Percentiles rank a stretch among this genome's conserved stretches.
These are phyloP conservation scores for Blastomyces percursus DNA, from an alignment of 2,329 filamentous ascomycete species.

Conservation along the genomic window DNA sequence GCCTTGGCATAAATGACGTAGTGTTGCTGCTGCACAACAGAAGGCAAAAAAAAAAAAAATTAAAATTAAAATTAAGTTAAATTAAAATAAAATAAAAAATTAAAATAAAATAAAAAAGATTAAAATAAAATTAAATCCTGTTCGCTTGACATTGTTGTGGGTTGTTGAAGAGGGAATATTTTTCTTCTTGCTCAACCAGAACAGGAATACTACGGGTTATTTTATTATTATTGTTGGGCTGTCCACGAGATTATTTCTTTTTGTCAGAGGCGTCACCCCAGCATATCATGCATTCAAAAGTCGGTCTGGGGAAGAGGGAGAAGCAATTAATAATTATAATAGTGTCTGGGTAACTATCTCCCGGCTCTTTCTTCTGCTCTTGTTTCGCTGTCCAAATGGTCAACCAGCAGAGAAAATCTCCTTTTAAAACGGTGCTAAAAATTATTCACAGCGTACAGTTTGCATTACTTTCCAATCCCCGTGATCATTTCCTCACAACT, in stretches of 20 bases:
- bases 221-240: not conserved
- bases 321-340: not conserved
- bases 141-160: not conserved
- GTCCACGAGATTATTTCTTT: not conserved
- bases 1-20: constrained; percentile 8
- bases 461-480: not conserved
- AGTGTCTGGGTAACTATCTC: not conserved
- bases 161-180: not conserved
- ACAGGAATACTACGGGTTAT: not conserved
- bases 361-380: not conserved
- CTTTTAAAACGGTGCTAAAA: not conserved
- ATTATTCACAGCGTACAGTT: not conserved
- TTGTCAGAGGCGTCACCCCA: not conserved
- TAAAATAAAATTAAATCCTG: not conserved
- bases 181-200: not conserved
- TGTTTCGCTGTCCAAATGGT: not conserved
- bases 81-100: not conserved
- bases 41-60: not conserved
- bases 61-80: not conserved
- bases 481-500: too few relatives aligned
- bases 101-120: not conserved
- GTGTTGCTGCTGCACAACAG: not conserved
- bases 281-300: not conserved
- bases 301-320: not conserved
- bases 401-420: not conserved